Evolutionary conservation across 2,329 filamentous ascomycete species (phyloP), one percentile per base, ranked within the genome.

Genomic region (Ophiostoma populinum): DNA sequence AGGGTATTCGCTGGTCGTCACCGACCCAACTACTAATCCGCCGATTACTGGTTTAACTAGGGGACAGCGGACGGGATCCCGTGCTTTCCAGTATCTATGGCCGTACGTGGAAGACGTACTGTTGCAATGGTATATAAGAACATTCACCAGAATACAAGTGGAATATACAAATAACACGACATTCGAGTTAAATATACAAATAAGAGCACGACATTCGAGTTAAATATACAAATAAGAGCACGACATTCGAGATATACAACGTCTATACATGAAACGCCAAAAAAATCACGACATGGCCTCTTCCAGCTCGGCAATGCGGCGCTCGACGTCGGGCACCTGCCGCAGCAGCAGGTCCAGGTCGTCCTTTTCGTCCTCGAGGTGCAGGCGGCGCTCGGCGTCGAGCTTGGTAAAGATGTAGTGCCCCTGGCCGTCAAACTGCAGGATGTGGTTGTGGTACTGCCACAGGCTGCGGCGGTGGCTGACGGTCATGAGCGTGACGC

Each of bases 401-500:
- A 98, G 61, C 38, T 70, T 70, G 0, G 85, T 92, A 50, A 98
- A 98, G 24, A 94, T 72, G 48, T 81, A 93, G 34, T 83, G 66
- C 0, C 90, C 90, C 55, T 93, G 82, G 0, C 90, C 90, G 54
- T 95, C 87, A 52, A 98, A 98, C 55, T 98, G 90, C 50, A 98
- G 56, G 41, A 98, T 95, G 55, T 78, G 79, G 45, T 74, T 79
- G 55, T 98, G 90, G 54, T 98, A 95, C 55, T 90, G 86, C 90
- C 90, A 98, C 46, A 98, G 56, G 58, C 82, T 92, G 42, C 85
- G 64, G 7, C 90, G 65, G 55, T 98, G 90, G 44, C 76, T 85
- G 17, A 98, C 90, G 0, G 90, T 98, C 82, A 98, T 94, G 43
- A 98, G 67, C 0, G 90, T 95, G 47, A 94, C 90, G 4, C 82